Evolutionary conservation across 2,329 filamentous ascomycete genomes (phyloP).

Genomic region (Nigrograna mackinnonii): DNA sequence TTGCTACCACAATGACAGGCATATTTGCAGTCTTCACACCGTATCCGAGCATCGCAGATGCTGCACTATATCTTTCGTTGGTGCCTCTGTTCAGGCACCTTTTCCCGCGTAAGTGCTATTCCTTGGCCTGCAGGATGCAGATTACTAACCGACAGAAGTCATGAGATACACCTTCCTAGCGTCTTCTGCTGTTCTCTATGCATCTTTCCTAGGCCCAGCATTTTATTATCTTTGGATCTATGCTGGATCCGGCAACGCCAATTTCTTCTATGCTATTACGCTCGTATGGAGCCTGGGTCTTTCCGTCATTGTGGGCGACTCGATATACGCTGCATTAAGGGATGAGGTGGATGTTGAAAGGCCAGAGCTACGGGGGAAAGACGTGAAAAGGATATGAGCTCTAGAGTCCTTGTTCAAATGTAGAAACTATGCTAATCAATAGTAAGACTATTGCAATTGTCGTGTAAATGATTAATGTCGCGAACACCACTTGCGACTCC

Average conservation of each 20-base stretch:
- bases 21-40: conserved; percentile 96
- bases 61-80: conserved; percentile 80
- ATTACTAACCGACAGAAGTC: conserved; percentile 52
- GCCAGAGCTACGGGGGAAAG: conserved; percentile 87
- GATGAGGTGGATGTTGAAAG: conserved; percentile 94
- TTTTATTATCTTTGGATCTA: conserved; percentile 99
- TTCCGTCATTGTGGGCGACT: conserved; percentile 83
- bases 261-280: conserved; percentile 99
- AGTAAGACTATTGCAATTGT: not conserved
- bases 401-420: not conserved
- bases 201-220: conserved; percentile 84
- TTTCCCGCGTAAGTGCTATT: conserved; percentile 68
- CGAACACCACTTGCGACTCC: too few relatives aligned
- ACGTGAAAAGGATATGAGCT: conserved; percentile 77
- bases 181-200: conserved; percentile 81
- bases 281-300: conserved; percentile 95
- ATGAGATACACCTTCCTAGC: conserved; percentile 94
- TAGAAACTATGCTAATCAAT: not conserved
- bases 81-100: conserved; percentile 88
- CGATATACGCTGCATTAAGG: conserved; percentile 83
- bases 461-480: not conserved
- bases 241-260: conserved; percentile 94
- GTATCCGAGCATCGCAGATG: conserved; percentile 91
- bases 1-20: conserved; percentile 81
- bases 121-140: not conserved